Evolutionary conservation across 2,329 filamentous ascomycete genomes (phyloP).

Genomic region (Colletotrichum eleusines): DNA sequence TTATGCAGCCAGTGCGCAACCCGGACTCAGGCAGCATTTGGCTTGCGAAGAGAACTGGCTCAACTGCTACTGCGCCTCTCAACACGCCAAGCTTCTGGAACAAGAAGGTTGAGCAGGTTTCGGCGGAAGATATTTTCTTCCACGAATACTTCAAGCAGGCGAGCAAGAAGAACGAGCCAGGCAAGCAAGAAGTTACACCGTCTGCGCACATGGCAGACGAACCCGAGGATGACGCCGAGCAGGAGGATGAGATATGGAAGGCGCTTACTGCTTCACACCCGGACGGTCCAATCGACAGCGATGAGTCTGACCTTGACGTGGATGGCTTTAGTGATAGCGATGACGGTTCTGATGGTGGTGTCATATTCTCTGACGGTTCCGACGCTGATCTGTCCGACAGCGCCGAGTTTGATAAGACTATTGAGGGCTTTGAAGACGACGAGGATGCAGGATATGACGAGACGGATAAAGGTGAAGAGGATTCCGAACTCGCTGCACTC

Average conservation of each 20-base stretch:
- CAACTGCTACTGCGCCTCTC: conserved; percentile 61
- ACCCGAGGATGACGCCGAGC: conserved; percentile 65
- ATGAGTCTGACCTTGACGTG: conserved; percentile 65
- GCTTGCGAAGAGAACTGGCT: conserved; percentile 63
- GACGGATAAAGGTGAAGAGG: conserved; percentile 46
- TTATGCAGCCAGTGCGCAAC: conserved; percentile 90
- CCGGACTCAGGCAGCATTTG: conserved; percentile 69
- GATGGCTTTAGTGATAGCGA: conserved; percentile 60
- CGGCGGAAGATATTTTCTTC: conserved; percentile 96
- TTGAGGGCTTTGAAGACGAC: conserved; percentile 55
- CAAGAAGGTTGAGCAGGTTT: conserved; percentile 87
- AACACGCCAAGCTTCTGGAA: conserved; percentile 94
- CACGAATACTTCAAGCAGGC: conserved; percentile 92
- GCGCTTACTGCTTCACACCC: conserved; percentile 85
- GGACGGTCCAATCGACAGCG: conserved; percentile 77
- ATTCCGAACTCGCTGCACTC: neutral
- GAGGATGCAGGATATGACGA: conserved; percentile 69
- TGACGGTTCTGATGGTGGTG: conserved; percentile 43
- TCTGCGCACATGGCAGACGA: conserved; percentile 56
- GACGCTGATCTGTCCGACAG: conserved; percentile 63
- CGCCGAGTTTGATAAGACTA: conserved; percentile 54
- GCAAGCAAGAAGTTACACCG: conserved; percentile 67
- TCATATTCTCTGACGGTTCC: conserved; percentile 49
- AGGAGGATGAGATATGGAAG: conserved; percentile 90
- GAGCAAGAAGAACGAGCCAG: conserved; percentile 70